A percentile compares a stretch with the other conserved stretches of the same genome.
Conservation (phyloP, 2,329 filamentous ascomycete species). For the Nemania sp. region DNA sequence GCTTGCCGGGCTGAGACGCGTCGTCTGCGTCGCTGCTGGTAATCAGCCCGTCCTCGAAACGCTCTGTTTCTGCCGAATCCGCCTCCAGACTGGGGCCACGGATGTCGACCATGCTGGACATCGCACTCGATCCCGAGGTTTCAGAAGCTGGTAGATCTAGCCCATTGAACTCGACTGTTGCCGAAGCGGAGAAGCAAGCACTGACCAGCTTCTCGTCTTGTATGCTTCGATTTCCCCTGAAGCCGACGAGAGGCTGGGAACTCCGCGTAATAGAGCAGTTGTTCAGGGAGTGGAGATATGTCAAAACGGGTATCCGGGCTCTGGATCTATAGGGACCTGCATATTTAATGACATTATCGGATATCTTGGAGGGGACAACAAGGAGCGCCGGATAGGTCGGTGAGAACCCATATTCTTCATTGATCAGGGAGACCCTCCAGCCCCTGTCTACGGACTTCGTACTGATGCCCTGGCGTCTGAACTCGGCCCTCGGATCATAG, state of each 20-base stretch:
- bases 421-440: conserved; percentile 91
- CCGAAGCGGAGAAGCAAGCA: conserved; percentile 83
- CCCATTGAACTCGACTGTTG: conserved; percentile 45
- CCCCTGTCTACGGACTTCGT: conserved; percentile 75
- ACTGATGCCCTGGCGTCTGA: conserved; percentile 83
- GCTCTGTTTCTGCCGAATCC: conserved; percentile 65
- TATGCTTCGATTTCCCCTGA: conserved; percentile 85
- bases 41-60: conserved; percentile 70
- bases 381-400: conserved; percentile 88
- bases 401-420: conserved; percentile 86
- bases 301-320: conserved; percentile 82
- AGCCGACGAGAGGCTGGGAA: conserved; percentile 86
- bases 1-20: conserved; percentile 63
- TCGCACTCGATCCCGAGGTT: conserved; percentile 45
- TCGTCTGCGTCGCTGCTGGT: conserved; percentile 52
- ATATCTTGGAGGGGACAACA: conserved; percentile 84
- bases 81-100: conserved; percentile 44
- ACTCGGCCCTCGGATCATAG: conserved; percentile 86
- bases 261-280: conserved; percentile 96
- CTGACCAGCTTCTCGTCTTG: conserved; percentile 94
- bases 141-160: conserved; percentile 39
- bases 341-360: conserved; percentile 96
- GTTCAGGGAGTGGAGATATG: conserved; percentile 95
- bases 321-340: conserved; percentile 87
- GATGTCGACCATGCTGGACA: conserved; percentile 57